Evolutionary conservation across 352 stramenopile genomes (phyloP).

Genomic region (Aphanomyces invadans): DNA sequence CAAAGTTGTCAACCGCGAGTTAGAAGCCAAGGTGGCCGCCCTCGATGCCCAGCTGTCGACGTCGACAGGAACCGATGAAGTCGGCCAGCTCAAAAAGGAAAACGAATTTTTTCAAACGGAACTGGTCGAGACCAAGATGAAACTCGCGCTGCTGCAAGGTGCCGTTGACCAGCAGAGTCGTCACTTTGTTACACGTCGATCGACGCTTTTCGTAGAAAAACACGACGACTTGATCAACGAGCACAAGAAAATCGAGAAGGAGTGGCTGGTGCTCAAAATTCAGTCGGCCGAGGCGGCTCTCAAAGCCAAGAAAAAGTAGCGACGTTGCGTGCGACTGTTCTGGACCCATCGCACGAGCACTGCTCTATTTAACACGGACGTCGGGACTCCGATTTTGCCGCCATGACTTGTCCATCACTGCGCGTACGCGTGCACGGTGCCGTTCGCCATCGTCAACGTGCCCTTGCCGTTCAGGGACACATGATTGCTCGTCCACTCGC

Average conservation of each 20-base stretch:
- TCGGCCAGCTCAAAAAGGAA: constrained; percentile 45
- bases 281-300: constrained; percentile 35
- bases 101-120: constrained; percentile 79
- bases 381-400: no score
- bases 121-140: constrained; percentile 79
- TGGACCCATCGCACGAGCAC: no score
- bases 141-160: constrained; percentile 53
- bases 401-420: no score
- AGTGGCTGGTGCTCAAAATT: constrained; percentile 43
- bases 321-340: no score
- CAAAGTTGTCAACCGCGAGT: background rate
- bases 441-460: constrained; percentile 56
- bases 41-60: background rate
- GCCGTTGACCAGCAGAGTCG: no score
- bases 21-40: constrained; percentile 1
- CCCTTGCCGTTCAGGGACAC: constrained; percentile 65
- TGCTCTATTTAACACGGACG: no score
- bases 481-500: constrained; percentile 66
- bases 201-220: no score
- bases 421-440: constrained; percentile 59
- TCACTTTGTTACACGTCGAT: no score
- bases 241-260: constrained; percentile 60
- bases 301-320: constrained; percentile 41
- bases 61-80: background rate
- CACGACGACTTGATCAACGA: constrained; percentile 54